These are phyloP conservation scores for Jasminum sambac DNA, from an alignment of 257 asterid species.

Conservation along the genomic window DNA sequence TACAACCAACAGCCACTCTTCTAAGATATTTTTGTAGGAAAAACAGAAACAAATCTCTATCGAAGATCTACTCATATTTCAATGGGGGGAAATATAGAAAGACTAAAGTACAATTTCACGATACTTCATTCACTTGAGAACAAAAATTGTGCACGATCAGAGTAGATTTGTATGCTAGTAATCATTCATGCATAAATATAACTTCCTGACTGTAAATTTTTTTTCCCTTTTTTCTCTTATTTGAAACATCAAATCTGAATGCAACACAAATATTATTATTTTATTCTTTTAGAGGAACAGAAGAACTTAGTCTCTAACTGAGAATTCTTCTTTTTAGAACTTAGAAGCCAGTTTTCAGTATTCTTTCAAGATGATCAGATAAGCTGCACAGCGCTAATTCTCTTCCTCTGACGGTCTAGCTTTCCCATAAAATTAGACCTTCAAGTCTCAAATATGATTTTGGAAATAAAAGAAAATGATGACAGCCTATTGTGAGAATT, in stretches of 20 bases:
- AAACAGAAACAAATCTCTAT: neutral
- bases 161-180: neutral
- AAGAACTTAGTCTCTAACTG: neutral
- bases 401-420: neutral
- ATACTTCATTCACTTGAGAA: neutral
- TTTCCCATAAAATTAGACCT: neutral
- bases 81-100: neutral
- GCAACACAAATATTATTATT: neutral
- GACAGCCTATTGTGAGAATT: neutral
- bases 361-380: neutral
- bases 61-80: neutral
- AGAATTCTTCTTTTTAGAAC: neutral
- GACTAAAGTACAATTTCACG: neutral
- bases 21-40: neutral
- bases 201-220: too few species aligned
- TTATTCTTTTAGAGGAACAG: neutral
- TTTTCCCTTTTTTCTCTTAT: neutral
- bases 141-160: too few species aligned
- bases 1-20: neutral
- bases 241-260: neutral
- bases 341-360: neutral
- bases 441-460: neutral
- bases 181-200: too few species aligned
- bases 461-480: neutral
- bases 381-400: neutral